These are phyloP conservation scores for Colletotrichum viniferum DNA, from an alignment of 2,329 filamentous ascomycete species.

Conservation along the genomic window DNA sequence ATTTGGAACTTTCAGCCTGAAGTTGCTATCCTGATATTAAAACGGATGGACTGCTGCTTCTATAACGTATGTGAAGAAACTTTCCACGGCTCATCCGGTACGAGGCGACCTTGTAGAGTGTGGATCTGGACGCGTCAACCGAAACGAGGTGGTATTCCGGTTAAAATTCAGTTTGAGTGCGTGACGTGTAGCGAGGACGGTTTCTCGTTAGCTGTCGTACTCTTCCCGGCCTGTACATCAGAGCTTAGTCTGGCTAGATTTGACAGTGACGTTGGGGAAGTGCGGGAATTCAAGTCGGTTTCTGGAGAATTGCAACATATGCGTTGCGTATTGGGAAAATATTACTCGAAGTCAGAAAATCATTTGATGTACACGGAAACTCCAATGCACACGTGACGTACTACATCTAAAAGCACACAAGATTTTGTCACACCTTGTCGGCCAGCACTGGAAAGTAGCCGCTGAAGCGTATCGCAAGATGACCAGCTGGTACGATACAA, in stretches of 20 bases:
- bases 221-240: too few relatives aligned
- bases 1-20: neutral
- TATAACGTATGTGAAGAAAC: neutral
- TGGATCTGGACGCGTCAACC: rapidly evolving
- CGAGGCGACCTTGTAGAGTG: rapidly evolving
- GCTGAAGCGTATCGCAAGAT: neutral
- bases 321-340: too few relatives aligned
- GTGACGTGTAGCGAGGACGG: rapidly evolving
- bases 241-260: too few relatives aligned
- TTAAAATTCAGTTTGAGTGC: too few relatives aligned
- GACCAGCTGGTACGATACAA: rapidly evolving
- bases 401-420: rapidly evolving
- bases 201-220: too few relatives aligned
- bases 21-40: neutral
- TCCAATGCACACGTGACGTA: too few relatives aligned
- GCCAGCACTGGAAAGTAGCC: rapidly evolving
- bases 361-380: too few relatives aligned
- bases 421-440: rapidly evolving
- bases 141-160: neutral
- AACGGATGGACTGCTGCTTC: neutral
- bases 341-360: too few relatives aligned
- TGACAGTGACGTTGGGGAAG: too few relatives aligned
- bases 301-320: too few relatives aligned
- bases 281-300: too few relatives aligned
- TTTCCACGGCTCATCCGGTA: neutral